A percentile compares a stretch with the other conserved stretches of the same genome.
Conservation (phyloP, 2,329 filamentous ascomycete genomes). For the Emergomyces orientalis region DNA sequence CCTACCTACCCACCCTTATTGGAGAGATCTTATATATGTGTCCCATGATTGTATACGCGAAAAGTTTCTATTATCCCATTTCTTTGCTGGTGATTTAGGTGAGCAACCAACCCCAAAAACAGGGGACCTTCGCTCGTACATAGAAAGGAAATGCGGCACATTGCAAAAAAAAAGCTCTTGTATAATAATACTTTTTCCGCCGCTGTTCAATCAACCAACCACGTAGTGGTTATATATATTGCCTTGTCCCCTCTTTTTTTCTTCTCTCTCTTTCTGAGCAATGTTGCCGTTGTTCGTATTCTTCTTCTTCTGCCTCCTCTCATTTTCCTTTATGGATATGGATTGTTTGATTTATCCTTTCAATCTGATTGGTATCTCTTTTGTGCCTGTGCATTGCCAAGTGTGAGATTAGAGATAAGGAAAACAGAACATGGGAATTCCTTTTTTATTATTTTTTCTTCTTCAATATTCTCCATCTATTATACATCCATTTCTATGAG, state of each 20-base stretch:
- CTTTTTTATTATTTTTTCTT: not conserved
- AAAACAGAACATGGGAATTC: not conserved
- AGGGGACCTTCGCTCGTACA: constrained; percentile 8
- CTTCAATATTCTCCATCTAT: no score
- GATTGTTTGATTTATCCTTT: not conserved
- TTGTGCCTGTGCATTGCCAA: not conserved
- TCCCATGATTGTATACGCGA: constrained; percentile 8
- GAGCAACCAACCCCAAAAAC: constrained; percentile 3
- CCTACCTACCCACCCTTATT: not conserved
- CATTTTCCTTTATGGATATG: not conserved
- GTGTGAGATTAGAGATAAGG: not conserved
- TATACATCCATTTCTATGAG: not conserved
- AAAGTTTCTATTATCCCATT: constrained; percentile 1
- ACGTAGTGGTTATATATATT: constrained; percentile 6
- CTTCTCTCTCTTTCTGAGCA: not conserved
- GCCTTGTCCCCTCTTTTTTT: constrained; percentile 9
- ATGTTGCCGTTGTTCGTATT: not conserved
- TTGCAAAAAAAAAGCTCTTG: constrained; percentile 4
- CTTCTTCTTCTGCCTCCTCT: not conserved
- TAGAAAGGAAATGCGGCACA: constrained; percentile 8
- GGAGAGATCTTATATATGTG: constrained; percentile 7
- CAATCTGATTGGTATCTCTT: not conserved
- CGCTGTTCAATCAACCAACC: not conserved
- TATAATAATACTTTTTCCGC: constrained; percentile 7
- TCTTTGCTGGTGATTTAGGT: constrained; percentile 5